Conservation (phyloP, 306 rosid species). For the Vachellia collinsii region DNA sequence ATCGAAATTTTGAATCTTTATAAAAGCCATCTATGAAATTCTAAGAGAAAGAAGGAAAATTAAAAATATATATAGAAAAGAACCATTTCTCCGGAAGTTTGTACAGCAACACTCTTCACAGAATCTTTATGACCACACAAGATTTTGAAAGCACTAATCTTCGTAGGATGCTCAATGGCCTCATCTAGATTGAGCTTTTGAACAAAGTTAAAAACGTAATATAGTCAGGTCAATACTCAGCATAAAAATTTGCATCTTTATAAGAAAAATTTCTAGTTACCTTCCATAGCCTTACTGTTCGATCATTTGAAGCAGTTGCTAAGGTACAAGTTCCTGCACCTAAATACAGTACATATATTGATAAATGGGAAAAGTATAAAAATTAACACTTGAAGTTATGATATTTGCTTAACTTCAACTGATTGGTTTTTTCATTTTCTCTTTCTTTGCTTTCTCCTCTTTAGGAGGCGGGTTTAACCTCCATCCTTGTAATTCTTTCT, state of each 20-base stretch:
- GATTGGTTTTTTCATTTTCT: not conserved
- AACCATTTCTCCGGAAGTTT: constrained; percentile 76
- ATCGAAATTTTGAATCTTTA: constrained; percentile 13
- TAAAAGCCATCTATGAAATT: constrained; percentile 9
- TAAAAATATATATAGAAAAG: constrained; percentile 5
- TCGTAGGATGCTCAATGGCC: constrained; percentile 46
- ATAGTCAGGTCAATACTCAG: constrained; percentile 32
- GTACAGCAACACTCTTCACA: constrained; percentile 80
- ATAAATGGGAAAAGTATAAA: not conserved
- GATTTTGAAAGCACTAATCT: constrained; percentile 71
- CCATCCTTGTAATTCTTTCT: not conserved
- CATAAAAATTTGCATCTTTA: constrained; percentile 15
- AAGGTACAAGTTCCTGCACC: constrained; percentile 55
- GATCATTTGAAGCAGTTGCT: constrained; percentile 91
- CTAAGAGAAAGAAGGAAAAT: not conserved
- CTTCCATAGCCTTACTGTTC: constrained; percentile 92
- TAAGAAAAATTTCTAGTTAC: constrained; percentile 49
- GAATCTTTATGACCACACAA: constrained; percentile 80
- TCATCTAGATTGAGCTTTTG: constrained; percentile 66
- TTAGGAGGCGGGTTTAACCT: not conserved
- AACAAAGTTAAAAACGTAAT: constrained; percentile 26
- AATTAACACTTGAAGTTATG: not conserved
- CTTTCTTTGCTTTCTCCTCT: not conserved
- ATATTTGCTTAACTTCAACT: not conserved
- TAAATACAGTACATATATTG: constrained; percentile 39